Evolutionary conservation across 1,139 yeast species (phyloP), one percentile per base, ranked within the genome.

Genomic region (Lodderomyces theae): DNA sequence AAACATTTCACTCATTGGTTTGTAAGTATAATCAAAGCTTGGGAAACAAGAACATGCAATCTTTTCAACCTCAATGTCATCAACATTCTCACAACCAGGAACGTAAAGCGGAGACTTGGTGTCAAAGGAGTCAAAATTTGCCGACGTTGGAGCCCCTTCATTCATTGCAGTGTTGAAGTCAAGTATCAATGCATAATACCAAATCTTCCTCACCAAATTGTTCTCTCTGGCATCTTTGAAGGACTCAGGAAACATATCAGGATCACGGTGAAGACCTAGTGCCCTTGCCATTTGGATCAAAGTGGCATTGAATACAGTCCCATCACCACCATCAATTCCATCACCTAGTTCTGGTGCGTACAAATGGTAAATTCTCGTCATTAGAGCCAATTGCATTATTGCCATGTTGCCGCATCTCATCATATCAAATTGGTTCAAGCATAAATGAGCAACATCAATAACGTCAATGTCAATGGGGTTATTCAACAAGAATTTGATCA

Each of bases 341-440:
- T 68, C 70, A 12, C 80, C 78, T 48, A 74, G 79, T 51, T 76
- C 80, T 1, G 79, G 80, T 0, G 80, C 66, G 46, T 58, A 51
- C 37, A 56, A 52, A 35, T 65, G 68, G 52, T 75, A 75, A 13
- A 63, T 46, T 43, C 78, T 56, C 31, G 62, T 47, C 33, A 67
- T 49, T 11, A 73, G 47, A 0, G 73, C 62, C 40, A 79, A 71
- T 50, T 80, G 84, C 40, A 80, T 61, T 5, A 79, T 69, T 0
- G 70, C 63, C 39, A 79, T 49, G 26, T 76, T 72, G 15, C 74
- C 66, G 18, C 53, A 53, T 37, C 66, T 54, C 51, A 64, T 51
- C 15, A 69, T 47, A 39, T 69, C 62, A 47, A 71, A 71, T 43
- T 66, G 69, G 36, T 60, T 58, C 21, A 70, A 54, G 43, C 77